Percentiles rank a stretch among this genome's conserved stretches.
Evolutionary conservation across 495 filamentous ascomycete species (phyloP).

Genomic region (Xylaria scruposa): DNA sequence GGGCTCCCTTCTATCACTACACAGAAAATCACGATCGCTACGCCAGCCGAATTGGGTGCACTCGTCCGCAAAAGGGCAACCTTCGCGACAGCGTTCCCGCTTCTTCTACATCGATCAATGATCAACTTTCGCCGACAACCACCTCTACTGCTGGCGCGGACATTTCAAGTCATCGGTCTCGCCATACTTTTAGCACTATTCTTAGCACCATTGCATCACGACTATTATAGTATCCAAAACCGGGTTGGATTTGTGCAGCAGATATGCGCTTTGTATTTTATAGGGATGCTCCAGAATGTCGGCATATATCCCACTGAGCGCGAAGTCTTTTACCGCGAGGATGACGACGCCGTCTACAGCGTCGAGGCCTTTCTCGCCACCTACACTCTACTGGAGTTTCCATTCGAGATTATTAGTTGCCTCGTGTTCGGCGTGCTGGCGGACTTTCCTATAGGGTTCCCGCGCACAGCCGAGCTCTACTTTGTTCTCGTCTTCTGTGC

Average conservation of each 20-base stretch:
- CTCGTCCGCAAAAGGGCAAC: slow-evolving; percentile 66
- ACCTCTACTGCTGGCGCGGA: slow-evolving; percentile 65
- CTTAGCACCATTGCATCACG: slow-evolving; percentile 71
- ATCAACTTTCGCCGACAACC: slow-evolving; percentile 74
- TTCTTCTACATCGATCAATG: slow-evolving; percentile 66
- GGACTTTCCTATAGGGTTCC: slow-evolving; percentile 66
- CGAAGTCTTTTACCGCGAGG: slow-evolving; percentile 73
- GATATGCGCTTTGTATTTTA: slow-evolving; percentile 72
- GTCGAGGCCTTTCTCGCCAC: slow-evolving; percentile 70
- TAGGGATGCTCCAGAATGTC: slow-evolving; percentile 81
- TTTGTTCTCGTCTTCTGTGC: slow-evolving; percentile 70
- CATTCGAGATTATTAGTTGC: slow-evolving; percentile 68
- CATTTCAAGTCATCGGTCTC: slow-evolving; percentile 71
- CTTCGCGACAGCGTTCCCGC: slow-evolving; percentile 66
- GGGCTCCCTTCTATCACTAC: neutral
- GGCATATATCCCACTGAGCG: slow-evolving; percentile 73
- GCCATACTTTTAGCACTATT: slow-evolving; percentile 71
- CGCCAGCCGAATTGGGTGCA: slow-evolving; percentile 72
- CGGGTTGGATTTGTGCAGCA: slow-evolving; percentile 74
- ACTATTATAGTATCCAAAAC: slow-evolving; percentile 73
- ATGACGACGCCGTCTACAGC: slow-evolving; percentile 70
- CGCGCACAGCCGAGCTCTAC: slow-evolving; percentile 65
- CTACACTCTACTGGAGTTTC: slow-evolving; percentile 71
- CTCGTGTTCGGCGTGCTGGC: slow-evolving; percentile 69
- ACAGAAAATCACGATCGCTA: slow-evolving; percentile 54